Evolutionary conservation across 2,329 filamentous ascomycete species (phyloP), one percentile per base, ranked within the genome.

Genomic region (Colletotrichum shisoi): DNA sequence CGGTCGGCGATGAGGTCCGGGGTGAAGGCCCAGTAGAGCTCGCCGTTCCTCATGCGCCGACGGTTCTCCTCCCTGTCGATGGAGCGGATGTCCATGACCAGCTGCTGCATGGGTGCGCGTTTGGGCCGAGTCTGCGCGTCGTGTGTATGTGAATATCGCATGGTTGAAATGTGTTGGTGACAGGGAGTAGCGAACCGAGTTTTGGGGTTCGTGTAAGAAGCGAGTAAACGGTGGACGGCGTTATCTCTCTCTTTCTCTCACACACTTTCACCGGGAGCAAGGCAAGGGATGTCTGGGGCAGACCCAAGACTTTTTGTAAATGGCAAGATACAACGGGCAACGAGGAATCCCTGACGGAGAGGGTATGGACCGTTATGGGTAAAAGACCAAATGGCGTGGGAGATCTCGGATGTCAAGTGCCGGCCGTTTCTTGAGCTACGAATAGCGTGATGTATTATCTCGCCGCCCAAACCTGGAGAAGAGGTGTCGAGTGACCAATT

Each of bases 21-120:
- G 0, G 86, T 86, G 73, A 94, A 94, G 48, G 90, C 87, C 71
- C 88, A 85, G 76, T 93, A 94, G 12, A 94, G 83, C 75, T 94
- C 88, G 56, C 90, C 90, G 15, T 82, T 80, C 54, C 80, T 77
- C 89, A 92, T 92, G 31, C 82, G 81, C 46, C 78, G 76, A 44
- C 79, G 76, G 73, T 87, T 87, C 54, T 85, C 83, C 46, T 72
- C 76, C 7, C 76, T 76, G 57, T 82, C 76, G 39, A 85, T 71
- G 31, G 73, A 62, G 31, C 56, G 63, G 37, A 62, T 63, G 19
- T 70, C 62, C 67, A 69, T 66, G 45, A 27, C 31, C 40, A n/a
- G 37, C 39, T 59, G 57, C 42, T 64, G 64, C 60, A 63, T 64
- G 53, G 39, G 31, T 2, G 44, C 9, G 21, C 31, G 24, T 34